These are phyloP conservation scores for Austroboletus niveus DNA, from an alignment of 1,284 basidiomycete genomes.

Conservation along the genomic window DNA sequence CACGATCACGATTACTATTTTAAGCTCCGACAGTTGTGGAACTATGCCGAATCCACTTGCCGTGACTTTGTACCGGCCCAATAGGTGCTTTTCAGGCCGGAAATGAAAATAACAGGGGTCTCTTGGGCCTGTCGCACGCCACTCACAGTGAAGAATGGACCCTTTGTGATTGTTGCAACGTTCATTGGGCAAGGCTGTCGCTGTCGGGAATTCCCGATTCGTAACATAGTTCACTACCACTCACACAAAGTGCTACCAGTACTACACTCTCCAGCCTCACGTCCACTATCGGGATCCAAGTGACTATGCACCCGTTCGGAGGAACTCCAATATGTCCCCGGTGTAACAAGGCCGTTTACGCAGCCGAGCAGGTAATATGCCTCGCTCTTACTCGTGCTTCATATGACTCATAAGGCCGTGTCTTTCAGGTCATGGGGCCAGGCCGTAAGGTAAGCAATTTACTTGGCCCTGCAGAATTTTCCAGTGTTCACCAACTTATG, in stretches of 20 bases:
- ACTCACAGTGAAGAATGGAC: not conserved
- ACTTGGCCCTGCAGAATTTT: slow-evolving; percentile 5
- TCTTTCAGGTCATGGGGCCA: slow-evolving; percentile 67
- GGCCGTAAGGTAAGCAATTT: slow-evolving; percentile 64
- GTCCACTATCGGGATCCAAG: no score
- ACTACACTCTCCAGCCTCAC: no score
- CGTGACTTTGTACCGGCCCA: not conserved
- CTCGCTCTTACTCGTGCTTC: slow-evolving; percentile 1
- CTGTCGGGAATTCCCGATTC: slow-evolving; percentile 24
- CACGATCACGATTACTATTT: slow-evolving; percentile 31
- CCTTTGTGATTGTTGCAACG: not conserved
- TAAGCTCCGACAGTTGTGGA: slow-evolving; percentile 37
- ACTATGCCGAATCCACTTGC: not conserved
- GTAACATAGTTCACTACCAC: not conserved
- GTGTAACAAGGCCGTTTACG: slow-evolving; percentile 71
- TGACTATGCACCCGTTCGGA: slow-evolving; percentile 62
- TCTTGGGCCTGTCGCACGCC: not conserved
- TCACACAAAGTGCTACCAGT: not conserved
- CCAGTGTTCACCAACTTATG: slow-evolving; percentile 6
- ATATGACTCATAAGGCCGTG: slow-evolving; percentile 7
- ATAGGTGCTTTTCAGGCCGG: not conserved
- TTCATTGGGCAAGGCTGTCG: not conserved
- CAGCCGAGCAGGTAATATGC: slow-evolving; percentile 69
- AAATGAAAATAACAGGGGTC: not conserved
- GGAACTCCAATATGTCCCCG: slow-evolving; percentile 63